These are phyloP conservation scores for Penicillium sp. DNA, from an alignment of 2,329 filamentous ascomycete genomes.

Conservation along the genomic window DNA sequence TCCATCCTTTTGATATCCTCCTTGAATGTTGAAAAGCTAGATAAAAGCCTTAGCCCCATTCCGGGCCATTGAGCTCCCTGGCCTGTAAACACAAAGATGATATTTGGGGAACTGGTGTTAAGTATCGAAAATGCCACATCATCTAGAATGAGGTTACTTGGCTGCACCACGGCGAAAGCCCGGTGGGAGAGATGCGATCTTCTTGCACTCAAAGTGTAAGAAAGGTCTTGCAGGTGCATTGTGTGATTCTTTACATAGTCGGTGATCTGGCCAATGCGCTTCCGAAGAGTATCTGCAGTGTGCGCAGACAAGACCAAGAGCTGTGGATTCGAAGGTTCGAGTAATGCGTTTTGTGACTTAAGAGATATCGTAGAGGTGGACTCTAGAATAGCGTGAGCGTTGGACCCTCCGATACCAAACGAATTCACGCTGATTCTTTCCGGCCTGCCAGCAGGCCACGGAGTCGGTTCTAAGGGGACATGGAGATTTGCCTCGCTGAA, in stretches of 20 bases:
- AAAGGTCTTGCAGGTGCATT: slow-evolving; percentile 8
- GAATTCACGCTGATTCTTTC: slow-evolving; percentile 35
- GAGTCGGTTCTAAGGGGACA: slow-evolving; percentile 18
- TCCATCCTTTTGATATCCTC: slow-evolving; percentile 21
- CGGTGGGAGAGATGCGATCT: slow-evolving; percentile 18
- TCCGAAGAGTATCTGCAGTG: slow-evolving; percentile 9
- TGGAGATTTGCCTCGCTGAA: slow-evolving; percentile 17
- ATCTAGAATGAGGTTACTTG: background rate
- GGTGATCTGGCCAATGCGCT: slow-evolving; percentile 6
- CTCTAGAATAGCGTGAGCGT: slow-evolving; percentile 25
- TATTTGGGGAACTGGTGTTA: background rate
- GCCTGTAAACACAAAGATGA: slow-evolving; percentile 36
- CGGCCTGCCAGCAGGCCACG: slow-evolving; percentile 27
- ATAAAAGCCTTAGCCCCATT: slow-evolving; percentile 35
- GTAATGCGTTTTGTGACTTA: background rate
- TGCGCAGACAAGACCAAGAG: slow-evolving; percentile 22
- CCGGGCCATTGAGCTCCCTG: slow-evolving; percentile 39
- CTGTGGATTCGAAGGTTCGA: background rate
- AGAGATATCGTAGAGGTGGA: slow-evolving; percentile 3
- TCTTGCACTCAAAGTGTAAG: slow-evolving; percentile 17
- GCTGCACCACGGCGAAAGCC: slow-evolving; percentile 11
- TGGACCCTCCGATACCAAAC: slow-evolving; percentile 34
- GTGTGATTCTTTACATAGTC: slow-evolving; percentile 10
- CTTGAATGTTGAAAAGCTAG: slow-evolving; percentile 18
- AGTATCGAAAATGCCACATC: background rate